Conservation (phyloP, 768 basidiomycete species). For the Suillus subalutaceus region DNA sequence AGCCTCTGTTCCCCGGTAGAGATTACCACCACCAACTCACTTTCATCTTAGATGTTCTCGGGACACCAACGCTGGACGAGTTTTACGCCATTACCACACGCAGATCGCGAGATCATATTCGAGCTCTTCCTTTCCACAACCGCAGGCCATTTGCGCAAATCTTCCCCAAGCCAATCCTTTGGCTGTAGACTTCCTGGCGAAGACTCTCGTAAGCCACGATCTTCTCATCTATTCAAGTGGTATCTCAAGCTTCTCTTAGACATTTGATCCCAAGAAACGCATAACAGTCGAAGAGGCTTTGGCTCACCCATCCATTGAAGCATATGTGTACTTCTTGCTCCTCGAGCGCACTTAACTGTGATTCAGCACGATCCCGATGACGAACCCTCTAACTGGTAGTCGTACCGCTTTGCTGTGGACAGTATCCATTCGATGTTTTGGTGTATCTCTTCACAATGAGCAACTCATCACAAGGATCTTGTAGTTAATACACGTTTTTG, state of each 20-base stretch:
- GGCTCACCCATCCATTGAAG: constrained; percentile 93
- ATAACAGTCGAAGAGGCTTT: constrained; percentile 93
- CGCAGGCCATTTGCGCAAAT: constrained; percentile 77
- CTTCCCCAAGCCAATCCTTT: constrained; percentile 91
- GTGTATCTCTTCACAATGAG: constrained; percentile 1
- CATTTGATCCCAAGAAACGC: constrained; percentile 97
- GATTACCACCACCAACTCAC: no score
- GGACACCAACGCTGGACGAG: constrained; percentile 95
- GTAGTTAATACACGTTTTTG: no score
- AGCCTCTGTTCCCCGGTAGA: no score
- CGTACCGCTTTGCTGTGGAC: no score
- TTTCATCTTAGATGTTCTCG: constrained; percentile 93
- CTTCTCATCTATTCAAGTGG: background rate
- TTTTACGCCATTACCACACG: constrained; percentile 96
- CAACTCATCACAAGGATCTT: background rate
- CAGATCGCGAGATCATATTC: constrained; percentile 92
- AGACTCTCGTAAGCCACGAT: constrained; percentile 63
- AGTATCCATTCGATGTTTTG: constrained; percentile 6
- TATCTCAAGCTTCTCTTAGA: constrained; percentile 44
- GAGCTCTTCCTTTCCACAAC: constrained; percentile 92
- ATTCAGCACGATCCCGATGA: constrained; percentile 91
- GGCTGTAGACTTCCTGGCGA: constrained; percentile 78
- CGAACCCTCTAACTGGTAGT: constrained; percentile 45
- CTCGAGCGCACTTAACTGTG: constrained; percentile 13
- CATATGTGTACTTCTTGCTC: constrained; percentile 44